Base-by-base conservation (phyloP, 2,329 filamentous ascomycete species). In the Colletotrichum cordylinicola region DNA sequence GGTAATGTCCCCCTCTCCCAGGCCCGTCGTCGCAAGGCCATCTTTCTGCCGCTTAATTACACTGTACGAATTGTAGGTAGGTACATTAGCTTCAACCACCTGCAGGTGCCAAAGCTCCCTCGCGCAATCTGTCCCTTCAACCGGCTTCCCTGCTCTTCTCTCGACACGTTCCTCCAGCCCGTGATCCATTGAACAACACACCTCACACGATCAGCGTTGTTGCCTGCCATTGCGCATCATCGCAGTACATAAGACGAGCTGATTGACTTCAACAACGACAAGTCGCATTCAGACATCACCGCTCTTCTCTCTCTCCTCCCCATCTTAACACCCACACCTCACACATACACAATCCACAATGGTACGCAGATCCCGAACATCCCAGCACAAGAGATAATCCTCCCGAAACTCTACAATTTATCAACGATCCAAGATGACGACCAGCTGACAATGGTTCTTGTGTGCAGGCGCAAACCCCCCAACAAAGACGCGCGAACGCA, bases 401-500 rank as follows among this genome's bases (percentile, higher is more conserved):
- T 35, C 33, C 15, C 16, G 31, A 39, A 35, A 15, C 37, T 33
- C 33, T 13, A 29, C 24, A 18, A 16, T 15, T 31, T 15, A 31
- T 27, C 62, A 24, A 15, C 29, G n/a, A 8, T 7, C 8, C 16
- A 27, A 24, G 55, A 56, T 61, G 13, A 4, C 15, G 8, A 8
- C 18, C 21, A 18, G 27, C 75, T 75, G 31, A 70, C 67, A 29
- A n/a, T n/a, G 33, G 16, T 4, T 24, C 18, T 29, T 60, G 18
- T 12, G 24, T 81, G 24, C 24, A 96, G 94, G 94, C 93, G 80
- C 94, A 96, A 93, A 97, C 95, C 79, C 94, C 93, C 80, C 91
- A 95, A 85, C 95, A 97, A 88, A 93, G 95, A 84, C 92, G 92
- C 82, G 93, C 93, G 78, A 97, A 97, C 88, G 91, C 91, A 82